Conservation (phyloP, 345 rosid species). For the Cardamine occulta region DNA sequence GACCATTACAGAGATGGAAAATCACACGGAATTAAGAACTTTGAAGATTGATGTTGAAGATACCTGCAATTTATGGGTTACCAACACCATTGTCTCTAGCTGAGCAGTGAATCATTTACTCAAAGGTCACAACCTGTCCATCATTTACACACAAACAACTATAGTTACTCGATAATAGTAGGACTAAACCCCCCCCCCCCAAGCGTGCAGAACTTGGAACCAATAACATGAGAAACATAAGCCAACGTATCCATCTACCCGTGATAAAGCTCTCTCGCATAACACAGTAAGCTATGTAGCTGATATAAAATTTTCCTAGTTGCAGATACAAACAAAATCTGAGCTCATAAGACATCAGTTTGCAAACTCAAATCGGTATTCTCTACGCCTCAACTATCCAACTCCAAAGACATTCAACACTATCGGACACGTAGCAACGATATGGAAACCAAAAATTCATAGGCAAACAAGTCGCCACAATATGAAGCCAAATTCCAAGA, state of each 20-base stretch:
- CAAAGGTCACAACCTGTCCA: conserved; percentile 48
- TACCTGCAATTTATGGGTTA: conserved; percentile 91
- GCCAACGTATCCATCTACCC: background rate
- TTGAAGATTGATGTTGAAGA: background rate
- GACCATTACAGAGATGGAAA: conserved; percentile 4
- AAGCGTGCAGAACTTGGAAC: background rate
- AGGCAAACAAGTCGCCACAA: background rate
- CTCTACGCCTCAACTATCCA: background rate
- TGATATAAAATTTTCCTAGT: background rate
- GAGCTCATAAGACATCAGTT: background rate
- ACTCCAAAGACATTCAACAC: background rate
- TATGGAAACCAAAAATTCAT: background rate
- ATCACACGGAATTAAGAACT: background rate
- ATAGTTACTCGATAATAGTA: conserved; percentile 6
- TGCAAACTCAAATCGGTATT: background rate
- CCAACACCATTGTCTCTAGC: conserved; percentile 79
- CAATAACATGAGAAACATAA: background rate
- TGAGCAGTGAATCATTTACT: conserved; percentile 67
- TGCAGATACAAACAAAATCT: background rate
- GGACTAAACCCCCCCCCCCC: background rate
- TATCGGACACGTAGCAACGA: background rate
- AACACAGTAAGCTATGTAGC: background rate
- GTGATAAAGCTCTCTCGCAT: background rate
- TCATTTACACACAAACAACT: conserved; percentile 27
- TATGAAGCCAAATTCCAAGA: background rate